Evolutionary conservation across 495 filamentous ascomycete genomes (phyloP), one percentile per base, ranked within the genome.

Genomic region (Tuber borchii): DNA sequence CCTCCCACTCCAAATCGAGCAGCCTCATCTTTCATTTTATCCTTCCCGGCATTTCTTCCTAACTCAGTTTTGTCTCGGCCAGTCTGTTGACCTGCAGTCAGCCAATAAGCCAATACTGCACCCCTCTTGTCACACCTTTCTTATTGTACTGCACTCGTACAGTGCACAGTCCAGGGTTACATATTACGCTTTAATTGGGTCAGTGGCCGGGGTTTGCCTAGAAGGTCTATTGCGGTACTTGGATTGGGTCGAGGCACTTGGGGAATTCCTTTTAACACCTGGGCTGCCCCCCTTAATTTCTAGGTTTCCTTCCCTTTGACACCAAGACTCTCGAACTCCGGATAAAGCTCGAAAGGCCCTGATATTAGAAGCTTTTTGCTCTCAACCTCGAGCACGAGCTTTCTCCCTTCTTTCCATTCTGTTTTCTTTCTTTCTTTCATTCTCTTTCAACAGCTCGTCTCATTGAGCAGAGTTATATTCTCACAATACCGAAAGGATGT

Each of bases 1-100:
- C 56, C 56, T 65, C 56, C 56, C 26, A 65, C 56, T 31, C 26
- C 56, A 1, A 65, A 26, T 65, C 7, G 56, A 65, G n/a, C 26
- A 26, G 48, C 8, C 48, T 26, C 22, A 56, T 56, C 48, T 56
- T 20, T 56, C 20, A 26, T 56, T 56, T 56, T n/a, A 31, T 65
- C 3, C 31, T 65, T 65, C 22, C 26, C 56, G 56, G 56, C 56
- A 12, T 17, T 65, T 65, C 56, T 65, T 31, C 56, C 56, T 31
- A 65, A 31, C 56, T 65, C 56, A 65, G 56, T 31, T 17, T 17
- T 65, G 56, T 65, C 56, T 65, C 56, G 56, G 56, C 56, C 56
- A 65, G 56, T 65, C 31, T 65, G 56, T 65, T 65, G 31, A 65
- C n/a, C 56, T 65, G 56, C 56, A 65, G 56, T 65, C 56, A 65